phyloP scores from a whole-genome alignment of 2,329 filamentous ascomycete genomes.

The Colletotrichum liaoningense region DNA sequence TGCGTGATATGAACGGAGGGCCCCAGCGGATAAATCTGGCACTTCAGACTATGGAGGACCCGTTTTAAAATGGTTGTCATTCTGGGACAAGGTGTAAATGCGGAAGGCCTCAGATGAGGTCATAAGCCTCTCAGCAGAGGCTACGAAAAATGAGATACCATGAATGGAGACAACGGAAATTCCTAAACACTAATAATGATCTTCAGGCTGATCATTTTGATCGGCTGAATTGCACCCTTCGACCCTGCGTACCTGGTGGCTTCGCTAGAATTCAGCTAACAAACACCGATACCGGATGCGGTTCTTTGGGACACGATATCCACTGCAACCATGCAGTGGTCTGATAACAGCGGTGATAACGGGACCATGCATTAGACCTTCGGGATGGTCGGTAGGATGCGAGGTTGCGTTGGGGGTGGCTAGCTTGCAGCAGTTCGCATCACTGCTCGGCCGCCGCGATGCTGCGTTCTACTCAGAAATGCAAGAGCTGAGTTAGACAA shows the following conservation, averaged over 20 bases:
- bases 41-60: background rate
- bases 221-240: background rate
- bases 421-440: slow-evolving; percentile 2
- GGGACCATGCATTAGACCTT: background rate
- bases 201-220: background rate
- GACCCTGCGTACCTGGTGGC: background rate
- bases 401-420: slow-evolving; percentile 16
- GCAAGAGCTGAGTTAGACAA: background rate
- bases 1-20: background rate
- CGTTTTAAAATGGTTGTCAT: slow-evolving; percentile 8
- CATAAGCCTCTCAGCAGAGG: slow-evolving; percentile 15
- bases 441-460: background rate
- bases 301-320: background rate
- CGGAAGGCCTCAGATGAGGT: slow-evolving; percentile 7
- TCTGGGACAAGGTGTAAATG: slow-evolving; percentile 13
- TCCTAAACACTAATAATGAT: background rate
- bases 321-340: background rate
- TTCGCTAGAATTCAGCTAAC: background rate
- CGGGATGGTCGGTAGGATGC: background rate
- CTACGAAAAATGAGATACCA: slow-evolving; percentile 35
- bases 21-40: background rate
- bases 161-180: slow-evolving; percentile 33
- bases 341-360: background rate
- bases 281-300: background rate
- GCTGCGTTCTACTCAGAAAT: background rate